phyloP scores from a whole-genome alignment of 2,329 filamentous ascomycete species.

The Penicillium palitans region DNA sequence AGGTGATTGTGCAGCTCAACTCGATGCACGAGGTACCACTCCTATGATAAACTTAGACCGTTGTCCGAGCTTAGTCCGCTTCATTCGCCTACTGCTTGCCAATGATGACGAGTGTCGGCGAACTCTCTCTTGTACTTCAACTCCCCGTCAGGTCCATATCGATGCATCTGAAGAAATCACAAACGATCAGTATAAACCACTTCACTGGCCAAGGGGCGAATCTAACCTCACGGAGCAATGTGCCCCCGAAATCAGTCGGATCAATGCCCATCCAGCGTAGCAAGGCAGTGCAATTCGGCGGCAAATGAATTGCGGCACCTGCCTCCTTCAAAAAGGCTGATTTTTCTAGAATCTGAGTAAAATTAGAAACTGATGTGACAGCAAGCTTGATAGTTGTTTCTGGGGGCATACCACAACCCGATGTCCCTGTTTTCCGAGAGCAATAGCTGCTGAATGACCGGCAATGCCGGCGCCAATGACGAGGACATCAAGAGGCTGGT shows the following conservation, averaged over 20 bases:
- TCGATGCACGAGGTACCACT: conserved; percentile 41
- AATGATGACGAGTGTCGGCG: conserved; percentile 16
- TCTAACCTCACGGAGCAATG: conserved; percentile 25
- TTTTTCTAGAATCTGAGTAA: conserved; percentile 31
- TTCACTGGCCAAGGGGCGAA: background rate
- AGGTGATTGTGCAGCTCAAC: conserved; percentile 45
- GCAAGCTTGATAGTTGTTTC: background rate
- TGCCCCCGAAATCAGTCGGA: conserved; percentile 26
- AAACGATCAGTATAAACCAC: background rate
- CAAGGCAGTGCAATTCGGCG: conserved; percentile 30
- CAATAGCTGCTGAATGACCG: conserved; percentile 36
- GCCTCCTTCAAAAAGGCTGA: conserved; percentile 28
- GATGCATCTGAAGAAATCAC: conserved; percentile 18
- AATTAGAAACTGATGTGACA: background rate
- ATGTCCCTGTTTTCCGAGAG: conserved; percentile 35
- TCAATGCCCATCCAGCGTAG: conserved; percentile 27
- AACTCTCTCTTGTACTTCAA: conserved; percentile 23
- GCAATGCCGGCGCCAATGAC: conserved; percentile 39
- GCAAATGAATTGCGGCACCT: conserved; percentile 30
- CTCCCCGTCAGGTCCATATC: conserved; percentile 18
- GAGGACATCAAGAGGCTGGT: conserved; percentile 19
- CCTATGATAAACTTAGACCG: conserved; percentile 12
- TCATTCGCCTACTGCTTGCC: conserved; percentile 25
- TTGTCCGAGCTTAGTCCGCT: background rate
- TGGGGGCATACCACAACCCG: conserved; percentile 32